Conservation (phyloP, 2,329 filamentous ascomycete species). For the Stagonosporopsis vannaccii region DNA sequence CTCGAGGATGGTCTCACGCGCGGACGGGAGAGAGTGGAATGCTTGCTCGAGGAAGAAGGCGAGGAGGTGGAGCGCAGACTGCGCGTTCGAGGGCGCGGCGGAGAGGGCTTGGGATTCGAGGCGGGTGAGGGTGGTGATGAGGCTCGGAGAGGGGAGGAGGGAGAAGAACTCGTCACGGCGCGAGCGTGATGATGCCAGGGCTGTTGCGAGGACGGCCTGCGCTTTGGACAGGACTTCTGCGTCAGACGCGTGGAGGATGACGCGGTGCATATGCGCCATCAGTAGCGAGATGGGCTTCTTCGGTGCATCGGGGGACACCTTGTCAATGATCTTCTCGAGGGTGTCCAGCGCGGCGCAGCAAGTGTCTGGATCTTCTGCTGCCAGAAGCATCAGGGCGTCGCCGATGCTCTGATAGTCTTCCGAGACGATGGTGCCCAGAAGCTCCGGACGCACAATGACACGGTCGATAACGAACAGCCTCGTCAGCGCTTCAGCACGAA, state of each 20-base stretch:
- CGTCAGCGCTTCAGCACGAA: slow-evolving; percentile 32
- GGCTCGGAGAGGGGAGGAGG: slow-evolving; percentile 20
- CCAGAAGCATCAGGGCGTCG: slow-evolving; percentile 34
- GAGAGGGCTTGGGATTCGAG: slow-evolving; percentile 39
- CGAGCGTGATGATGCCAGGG: slow-evolving; percentile 19
- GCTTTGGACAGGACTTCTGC: slow-evolving; percentile 41
- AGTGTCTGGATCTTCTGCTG: slow-evolving; percentile 34
- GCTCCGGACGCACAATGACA: slow-evolving; percentile 28
- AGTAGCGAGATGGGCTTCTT: slow-evolving; percentile 29
- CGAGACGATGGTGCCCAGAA: slow-evolving; percentile 20
- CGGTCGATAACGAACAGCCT: slow-evolving; percentile 37
- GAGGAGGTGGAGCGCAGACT: slow-evolving; percentile 41
- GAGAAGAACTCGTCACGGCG: slow-evolving; percentile 27
- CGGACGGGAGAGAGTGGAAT: slow-evolving; percentile 17
- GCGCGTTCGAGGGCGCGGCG: slow-evolving; percentile 40
- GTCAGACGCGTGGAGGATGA: slow-evolving; percentile 28
- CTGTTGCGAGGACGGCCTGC: slow-evolving; percentile 35
- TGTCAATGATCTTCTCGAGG: slow-evolving; percentile 28
- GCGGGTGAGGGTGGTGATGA: slow-evolving; percentile 27
- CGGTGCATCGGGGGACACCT: slow-evolving; percentile 11
- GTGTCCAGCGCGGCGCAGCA: slow-evolving; percentile 35
- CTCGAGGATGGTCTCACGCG: slow-evolving; percentile 12
- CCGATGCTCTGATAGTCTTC: slow-evolving; percentile 32
- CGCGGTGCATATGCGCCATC: slow-evolving; percentile 29
- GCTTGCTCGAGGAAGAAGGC: slow-evolving; percentile 43